phyloP scores from a whole-genome alignment of 176 grass and related monocot genomes.

The Oryza australiensis region DNA sequence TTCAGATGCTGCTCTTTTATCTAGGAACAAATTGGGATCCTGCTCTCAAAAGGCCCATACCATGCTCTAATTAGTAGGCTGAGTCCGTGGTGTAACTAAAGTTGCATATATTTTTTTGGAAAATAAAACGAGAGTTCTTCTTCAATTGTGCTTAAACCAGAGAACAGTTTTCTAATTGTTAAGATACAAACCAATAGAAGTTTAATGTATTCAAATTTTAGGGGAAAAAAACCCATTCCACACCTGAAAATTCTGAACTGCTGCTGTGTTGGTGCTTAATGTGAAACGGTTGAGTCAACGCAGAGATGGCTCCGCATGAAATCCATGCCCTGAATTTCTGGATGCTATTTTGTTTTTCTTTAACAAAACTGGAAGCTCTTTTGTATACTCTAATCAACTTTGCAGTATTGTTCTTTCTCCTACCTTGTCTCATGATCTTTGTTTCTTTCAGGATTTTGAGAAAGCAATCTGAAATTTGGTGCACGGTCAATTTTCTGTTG shows the following conservation, averaged over 20 bases:
- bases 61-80: neutral
- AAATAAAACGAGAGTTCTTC: neutral
- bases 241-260: slow-evolving; percentile 10
- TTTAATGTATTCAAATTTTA: neutral
- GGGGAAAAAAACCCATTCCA: neutral
- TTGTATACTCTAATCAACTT: neutral
- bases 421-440: slow-evolving; percentile 2
- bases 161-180: neutral
- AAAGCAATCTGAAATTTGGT: slow-evolving; percentile 21
- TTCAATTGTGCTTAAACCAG: neutral
- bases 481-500: neutral
- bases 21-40: neutral
- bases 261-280: neutral
- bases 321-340: neutral
- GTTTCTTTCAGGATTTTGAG: slow-evolving; percentile 7
- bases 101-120: neutral
- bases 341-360: neutral
- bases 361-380: neutral
- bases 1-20: neutral
- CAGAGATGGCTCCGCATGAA: neutral
- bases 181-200: neutral
- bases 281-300: neutral
- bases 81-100: neutral
- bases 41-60: neutral
- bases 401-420: neutral